Base-by-base conservation (phyloP, 2,329 filamentous ascomycete genomes). In the Neurospora sp. region DNA sequence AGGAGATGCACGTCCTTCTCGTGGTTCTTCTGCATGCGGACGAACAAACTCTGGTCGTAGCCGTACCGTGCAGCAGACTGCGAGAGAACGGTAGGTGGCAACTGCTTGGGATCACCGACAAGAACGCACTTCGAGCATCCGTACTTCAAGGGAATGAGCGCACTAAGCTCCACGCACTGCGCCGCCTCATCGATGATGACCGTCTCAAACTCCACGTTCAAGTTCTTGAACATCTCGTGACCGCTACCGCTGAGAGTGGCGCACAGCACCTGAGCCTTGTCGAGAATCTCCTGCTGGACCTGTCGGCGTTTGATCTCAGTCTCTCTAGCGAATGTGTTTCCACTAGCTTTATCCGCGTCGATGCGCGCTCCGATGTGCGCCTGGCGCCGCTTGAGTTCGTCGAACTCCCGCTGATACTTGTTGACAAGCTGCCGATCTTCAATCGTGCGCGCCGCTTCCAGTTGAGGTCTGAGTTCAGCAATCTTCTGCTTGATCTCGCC, bases 111-210 rank as follows among this genome's bases (percentile, higher is more conserved):
- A 82, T 99, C 96, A 82, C 96, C 96, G 38, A 99, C 96, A 39
- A 99, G 88, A 75, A 99, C 93, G 81, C 96, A 98, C 81, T 97
- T 98, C 71, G 92, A 91, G 80, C 93, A 97, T 69, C 96, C 95
- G 77, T 99, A 99, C 80, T 99, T 99, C 70, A 99, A 86, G 2
- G 96, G 96, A 74, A 99, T 99, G 66, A 99, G 85, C 12, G 96
- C 96, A 77, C 93, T 97, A 77, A 99, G 86, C 82, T 99, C 96
- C 72, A 99, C 96, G 79, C 95, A 99, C 84, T 99, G 96, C 17
- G 96, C 96, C 3, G 96, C 96, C 82, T 99, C 96, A 76, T 99
- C 96, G 73, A 99, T 97, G 75, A 99, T 92, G 74, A 99, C 96
- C 0, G 96, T 98, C 81, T 99, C 96, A 74, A 99, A 99, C 79